Evolutionary conservation across 192 early-diverging fungal genomes (phyloP), one percentile per base, ranked within the genome.

Genomic region (Podila epicladia): DNA sequence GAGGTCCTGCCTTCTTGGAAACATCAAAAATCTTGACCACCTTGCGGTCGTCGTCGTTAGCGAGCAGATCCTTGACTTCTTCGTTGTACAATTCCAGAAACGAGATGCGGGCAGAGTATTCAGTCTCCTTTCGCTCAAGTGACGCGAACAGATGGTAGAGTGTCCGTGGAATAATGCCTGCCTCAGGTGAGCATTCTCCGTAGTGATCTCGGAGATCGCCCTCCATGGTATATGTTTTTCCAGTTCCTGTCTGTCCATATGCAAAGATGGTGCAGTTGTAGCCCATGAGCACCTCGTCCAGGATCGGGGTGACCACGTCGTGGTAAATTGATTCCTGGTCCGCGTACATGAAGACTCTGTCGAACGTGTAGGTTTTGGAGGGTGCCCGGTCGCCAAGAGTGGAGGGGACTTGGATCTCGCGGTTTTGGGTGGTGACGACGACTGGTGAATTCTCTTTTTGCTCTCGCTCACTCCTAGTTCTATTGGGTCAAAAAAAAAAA

Each of bases 201-300:
- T 86, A 64, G 32, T 72, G 80, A 28, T 87, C 72, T 0, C 86
- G 85, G 19, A 97, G 82, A 66, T 97, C 91, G 24, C 97, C 96
- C 71, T 99, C 95, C 97, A 99, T 99, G 2, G 97, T 98, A 73
- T 88, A 91, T 13, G 98, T 98, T 86, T 99, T 99, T 69, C 97
- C 97, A 0, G 96, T 95, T 51, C 96, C 96, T 3, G 95, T 97
- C 83, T 96, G 91, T 24, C 91, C 94, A 71, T 95, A 96, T 6
- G 94, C 94, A 73, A 95, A 92, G 62, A 96, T 91, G 24, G 91
- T 93, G 79, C 93, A 93, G 78, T 93, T 96, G 82, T 92, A 95
- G 22, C 93, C 72, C 9, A 65, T 65, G 31, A 79, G 38, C 49
- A 94, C 92, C 59, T 99, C 95, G 15, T 93, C 84, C 12, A 99